These are phyloP conservation scores for Lablab purpureus DNA, from an alignment of 306 rosid genomes.

Conservation along the genomic window DNA sequence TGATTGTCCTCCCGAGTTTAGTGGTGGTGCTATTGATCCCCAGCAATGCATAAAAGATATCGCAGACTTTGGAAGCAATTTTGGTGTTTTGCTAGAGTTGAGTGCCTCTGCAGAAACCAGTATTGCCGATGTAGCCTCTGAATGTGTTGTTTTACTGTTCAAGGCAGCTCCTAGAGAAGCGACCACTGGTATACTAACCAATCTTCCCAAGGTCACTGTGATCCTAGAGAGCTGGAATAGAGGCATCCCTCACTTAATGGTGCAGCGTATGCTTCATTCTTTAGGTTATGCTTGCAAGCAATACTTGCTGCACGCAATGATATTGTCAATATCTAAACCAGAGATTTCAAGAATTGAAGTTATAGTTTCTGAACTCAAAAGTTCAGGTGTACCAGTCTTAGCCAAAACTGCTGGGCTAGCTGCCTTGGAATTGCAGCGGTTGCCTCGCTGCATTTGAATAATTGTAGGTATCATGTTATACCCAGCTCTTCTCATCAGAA, in stretches of 20 bases:
- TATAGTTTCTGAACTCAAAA: constrained; percentile 75
- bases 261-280: constrained; percentile 78
- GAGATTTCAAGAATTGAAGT: constrained; percentile 82
- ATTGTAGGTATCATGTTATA: constrained; percentile 42
- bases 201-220: constrained; percentile 75
- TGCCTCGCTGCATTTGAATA: constrained; percentile 83
- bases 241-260: constrained; percentile 60
- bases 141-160: constrained; percentile 76
- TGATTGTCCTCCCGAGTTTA: constrained; percentile 58
- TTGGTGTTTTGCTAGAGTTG: constrained; percentile 79
- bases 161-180: constrained; percentile 98
- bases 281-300: constrained; percentile 92
- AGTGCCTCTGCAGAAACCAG: constrained; percentile 61
- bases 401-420: constrained; percentile 76
- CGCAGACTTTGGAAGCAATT: constrained; percentile 80
- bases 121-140: constrained; percentile 80
- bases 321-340: constrained; percentile 76
- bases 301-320: constrained; percentile 83
- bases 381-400: constrained; percentile 68
- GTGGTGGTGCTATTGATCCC: constrained; percentile 65
- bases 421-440: constrained; percentile 87
- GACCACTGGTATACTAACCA: constrained; percentile 84
- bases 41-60: constrained; percentile 87
- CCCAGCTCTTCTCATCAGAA: constrained; percentile 7
- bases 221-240: constrained; percentile 79